These are phyloP conservation scores for Lachancea cidri DNA, from an alignment of 805 yeast genomes.

Conservation along the genomic window DNA sequence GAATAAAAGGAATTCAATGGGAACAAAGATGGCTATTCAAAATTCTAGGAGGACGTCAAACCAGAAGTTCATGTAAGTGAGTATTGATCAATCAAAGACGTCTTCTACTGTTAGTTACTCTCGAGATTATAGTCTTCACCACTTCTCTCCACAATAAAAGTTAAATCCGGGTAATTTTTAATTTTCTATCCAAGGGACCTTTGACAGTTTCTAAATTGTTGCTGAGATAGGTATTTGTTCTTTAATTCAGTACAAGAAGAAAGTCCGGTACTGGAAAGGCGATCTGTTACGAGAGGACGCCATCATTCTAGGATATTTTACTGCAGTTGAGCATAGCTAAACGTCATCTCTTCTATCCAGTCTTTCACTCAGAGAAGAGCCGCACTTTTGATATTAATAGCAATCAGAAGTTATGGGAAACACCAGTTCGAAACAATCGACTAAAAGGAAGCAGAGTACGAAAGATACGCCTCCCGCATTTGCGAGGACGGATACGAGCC, in stretches of 20 bases:
- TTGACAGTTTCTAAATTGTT: background rate
- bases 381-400: background rate
- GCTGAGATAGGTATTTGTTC: background rate
- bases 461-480: conserved; percentile 37
- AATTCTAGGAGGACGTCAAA: background rate
- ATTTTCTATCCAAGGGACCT: conserved; percentile 1
- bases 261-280: background rate
- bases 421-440: conserved; percentile 40
- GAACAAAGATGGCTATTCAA: background rate
- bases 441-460: conserved; percentile 4
- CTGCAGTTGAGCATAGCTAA: background rate
- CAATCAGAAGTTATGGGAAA: conserved; percentile 43
- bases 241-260: background rate
- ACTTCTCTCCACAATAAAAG: background rate
- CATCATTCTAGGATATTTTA: background rate
- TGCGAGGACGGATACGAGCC: conserved; percentile 50
- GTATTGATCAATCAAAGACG: too few relatives aligned
- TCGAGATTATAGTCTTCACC: too few relatives aligned
- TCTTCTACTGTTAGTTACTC: too few relatives aligned
- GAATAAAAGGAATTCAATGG: too few relatives aligned
- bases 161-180: background rate
- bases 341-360: background rate
- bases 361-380: background rate
- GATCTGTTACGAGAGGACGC: background rate
- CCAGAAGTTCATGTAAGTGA: too few relatives aligned